These are phyloP conservation scores for Boechera retrofracta DNA, from an alignment of 345 rosid genomes.

Conservation along the genomic window DNA sequence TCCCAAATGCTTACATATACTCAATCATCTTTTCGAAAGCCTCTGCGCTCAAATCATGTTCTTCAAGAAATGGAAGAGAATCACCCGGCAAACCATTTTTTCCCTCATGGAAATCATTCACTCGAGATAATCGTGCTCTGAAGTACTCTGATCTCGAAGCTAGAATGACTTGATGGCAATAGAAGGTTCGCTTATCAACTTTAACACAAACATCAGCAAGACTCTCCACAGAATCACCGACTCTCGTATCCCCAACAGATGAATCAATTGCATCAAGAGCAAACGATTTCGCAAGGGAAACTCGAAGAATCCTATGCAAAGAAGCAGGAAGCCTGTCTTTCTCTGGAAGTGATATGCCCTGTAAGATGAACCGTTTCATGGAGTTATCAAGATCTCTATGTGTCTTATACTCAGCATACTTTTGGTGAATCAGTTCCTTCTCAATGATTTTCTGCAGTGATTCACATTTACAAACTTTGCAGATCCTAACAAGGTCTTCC, in stretches of 20 bases:
- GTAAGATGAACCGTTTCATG: slow-evolving; percentile 87
- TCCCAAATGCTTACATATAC: slow-evolving; percentile 71
- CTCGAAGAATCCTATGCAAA: slow-evolving; percentile 63
- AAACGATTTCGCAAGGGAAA: slow-evolving; percentile 55
- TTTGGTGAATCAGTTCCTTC: slow-evolving; percentile 83
- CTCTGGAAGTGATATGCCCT: slow-evolving; percentile 77
- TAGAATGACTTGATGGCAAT: slow-evolving; percentile 91
- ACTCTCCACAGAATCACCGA: slow-evolving; percentile 55
- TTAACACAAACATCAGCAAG: slow-evolving; percentile 89
- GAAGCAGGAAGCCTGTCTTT: slow-evolving; percentile 93
- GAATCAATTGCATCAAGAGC: slow-evolving; percentile 47
- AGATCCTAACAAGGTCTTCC: slow-evolving; percentile 88
- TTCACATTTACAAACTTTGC: slow-evolving; percentile 91
- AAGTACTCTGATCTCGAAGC: slow-evolving; percentile 98
- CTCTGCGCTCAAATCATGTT: slow-evolving; percentile 80
- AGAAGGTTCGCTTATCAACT: slow-evolving; percentile 69
- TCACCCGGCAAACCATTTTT: slow-evolving; percentile 51
- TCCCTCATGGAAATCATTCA: slow-evolving; percentile 75
- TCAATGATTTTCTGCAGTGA: slow-evolving; percentile 67
- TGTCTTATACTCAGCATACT: slow-evolving; percentile 77
- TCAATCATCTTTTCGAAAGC: slow-evolving; percentile 91
- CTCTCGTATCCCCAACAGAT: slow-evolving; percentile 48
- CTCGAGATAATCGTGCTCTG: slow-evolving; percentile 76
- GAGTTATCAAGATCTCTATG: slow-evolving; percentile 85
- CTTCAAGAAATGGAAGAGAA: slow-evolving; percentile 76